Conservation (phyloP, 2,329 filamentous ascomycete genomes). For the Xylariaceae sp. region DNA sequence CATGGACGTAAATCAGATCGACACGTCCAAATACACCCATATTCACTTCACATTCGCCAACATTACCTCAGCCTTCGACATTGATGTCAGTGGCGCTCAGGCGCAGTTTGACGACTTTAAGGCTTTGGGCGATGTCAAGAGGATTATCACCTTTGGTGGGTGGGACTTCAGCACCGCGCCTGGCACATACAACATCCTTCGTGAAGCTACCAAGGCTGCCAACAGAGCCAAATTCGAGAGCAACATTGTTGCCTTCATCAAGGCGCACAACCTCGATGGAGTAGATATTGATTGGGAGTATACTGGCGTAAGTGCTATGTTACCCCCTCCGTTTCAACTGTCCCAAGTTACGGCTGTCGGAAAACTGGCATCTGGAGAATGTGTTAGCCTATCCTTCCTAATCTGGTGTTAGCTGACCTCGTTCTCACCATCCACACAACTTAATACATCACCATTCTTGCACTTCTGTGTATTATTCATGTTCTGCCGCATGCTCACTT, state of each 20-base stretch:
- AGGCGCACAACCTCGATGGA: constrained; percentile 37
- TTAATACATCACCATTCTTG: background rate
- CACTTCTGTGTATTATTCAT: background rate
- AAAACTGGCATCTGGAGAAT: background rate
- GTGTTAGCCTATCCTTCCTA: background rate
- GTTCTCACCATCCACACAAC: background rate
- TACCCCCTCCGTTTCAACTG: background rate
- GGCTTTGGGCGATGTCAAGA: constrained; percentile 20
- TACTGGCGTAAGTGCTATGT: constrained; percentile 27
- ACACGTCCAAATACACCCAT: constrained; percentile 25
- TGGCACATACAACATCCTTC: constrained; percentile 28
- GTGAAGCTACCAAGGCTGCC: constrained; percentile 11
- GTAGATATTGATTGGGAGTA: constrained; percentile 48
- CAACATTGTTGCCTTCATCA: constrained; percentile 36
- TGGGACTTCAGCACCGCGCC: constrained; percentile 28
- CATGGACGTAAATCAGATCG: constrained; percentile 21
- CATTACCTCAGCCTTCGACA: constrained; percentile 12
- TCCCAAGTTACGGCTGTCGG: too few species aligned
- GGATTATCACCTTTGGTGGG: constrained; percentile 30
- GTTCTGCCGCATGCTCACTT: background rate
- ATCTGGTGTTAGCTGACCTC: background rate
- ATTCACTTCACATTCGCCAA: constrained; percentile 26
- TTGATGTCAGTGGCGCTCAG: constrained; percentile 21
- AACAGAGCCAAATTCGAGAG: constrained; percentile 23
- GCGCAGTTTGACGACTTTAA: constrained; percentile 29